phyloP scores from a whole-genome alignment of 768 basidiomycete genomes.

The Hygrophoropsis aurantiaca region DNA sequence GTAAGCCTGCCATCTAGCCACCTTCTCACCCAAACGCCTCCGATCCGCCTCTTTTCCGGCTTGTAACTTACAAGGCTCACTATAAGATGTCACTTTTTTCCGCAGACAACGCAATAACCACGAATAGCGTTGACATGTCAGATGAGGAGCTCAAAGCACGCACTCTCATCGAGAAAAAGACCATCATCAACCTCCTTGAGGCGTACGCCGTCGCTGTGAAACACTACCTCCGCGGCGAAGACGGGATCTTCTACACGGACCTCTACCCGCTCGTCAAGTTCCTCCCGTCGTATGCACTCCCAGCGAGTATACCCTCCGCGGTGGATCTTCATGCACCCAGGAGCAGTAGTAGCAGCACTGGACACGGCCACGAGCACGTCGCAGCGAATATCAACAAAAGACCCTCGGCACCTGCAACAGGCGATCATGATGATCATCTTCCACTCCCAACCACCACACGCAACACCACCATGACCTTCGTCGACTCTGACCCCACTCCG shows the following conservation, averaged over 20 bases:
- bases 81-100: not conserved
- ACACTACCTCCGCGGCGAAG: conserved; percentile 65
- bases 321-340: conserved; percentile 19
- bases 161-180: conserved; percentile 64
- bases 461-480: conserved; percentile 8
- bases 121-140: conserved; percentile 12
- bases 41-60: not conserved
- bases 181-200: conserved; percentile 64
- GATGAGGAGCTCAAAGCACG: conserved; percentile 42
- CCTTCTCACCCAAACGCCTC: conserved; percentile 31
- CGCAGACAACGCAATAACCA: conserved; percentile 23
- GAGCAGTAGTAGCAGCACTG: not conserved
- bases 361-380: too few species aligned
- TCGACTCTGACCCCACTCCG: too few species aligned
- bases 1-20: conserved; percentile 39
- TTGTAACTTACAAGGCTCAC: too few species aligned
- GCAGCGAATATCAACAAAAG: conserved; percentile 1
- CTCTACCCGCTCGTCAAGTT: conserved; percentile 71
- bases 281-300: conserved; percentile 63
- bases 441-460: conserved; percentile 27
- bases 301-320: conserved; percentile 45
- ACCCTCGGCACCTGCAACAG: conserved; percentile 7
- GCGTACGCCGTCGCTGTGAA: conserved; percentile 66
- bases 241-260: conserved; percentile 39
- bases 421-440: conserved; percentile 22